Evolutionary conservation across 23 red algal species (phyloP), one percentile per base, ranked within the genome.

Genomic region (Gracilaria domingensis): DNA sequence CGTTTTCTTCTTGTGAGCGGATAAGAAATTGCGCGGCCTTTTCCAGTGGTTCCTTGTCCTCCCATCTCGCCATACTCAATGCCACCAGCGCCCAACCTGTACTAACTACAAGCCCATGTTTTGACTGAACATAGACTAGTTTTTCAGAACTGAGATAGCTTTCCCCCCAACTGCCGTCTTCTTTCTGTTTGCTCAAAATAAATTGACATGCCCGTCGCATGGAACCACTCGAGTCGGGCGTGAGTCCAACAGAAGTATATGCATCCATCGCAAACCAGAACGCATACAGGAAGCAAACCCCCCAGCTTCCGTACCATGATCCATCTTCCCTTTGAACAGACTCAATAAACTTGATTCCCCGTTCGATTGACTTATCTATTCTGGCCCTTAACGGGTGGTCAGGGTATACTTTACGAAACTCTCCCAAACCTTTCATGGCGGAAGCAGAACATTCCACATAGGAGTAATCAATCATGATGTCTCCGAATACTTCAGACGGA

Each of bases 381-480:
- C 88, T 83, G 7, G 56, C 39, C 18, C 47, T 70, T 8, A 94
- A 80, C 14, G 87, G 75, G 80, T 95, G 93, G 4, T 93, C 47
- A 50, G 94, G 97, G 87, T 87, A 95, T 12, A 42, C 66, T 32
- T 71, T 75, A 14, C 84, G 84, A 77, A 90, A 99, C 30, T 69
- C 93, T 57, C 82, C 85, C n/a, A 99, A 66, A 49, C 91, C 89
- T 48, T 87, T 93, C 82, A 99, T 81, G 29, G 88, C 83, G 25
- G 97, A 91, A 64, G 93, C 80, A 39, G 94, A 86, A 89, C 97
- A 99, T 83, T 99, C 97, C 0, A 99, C 97, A 81, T 96, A 95
- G 48, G 91, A 86, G 69, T 95, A 99, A 80, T 99, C 97, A 35
- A 99, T 94, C 97, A 99, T 99, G 29, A 99, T 99, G 61, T 99